phyloP scores from a whole-genome alignment of 495 filamentous ascomycete genomes.

The Penicillium psychrofluorescens region DNA sequence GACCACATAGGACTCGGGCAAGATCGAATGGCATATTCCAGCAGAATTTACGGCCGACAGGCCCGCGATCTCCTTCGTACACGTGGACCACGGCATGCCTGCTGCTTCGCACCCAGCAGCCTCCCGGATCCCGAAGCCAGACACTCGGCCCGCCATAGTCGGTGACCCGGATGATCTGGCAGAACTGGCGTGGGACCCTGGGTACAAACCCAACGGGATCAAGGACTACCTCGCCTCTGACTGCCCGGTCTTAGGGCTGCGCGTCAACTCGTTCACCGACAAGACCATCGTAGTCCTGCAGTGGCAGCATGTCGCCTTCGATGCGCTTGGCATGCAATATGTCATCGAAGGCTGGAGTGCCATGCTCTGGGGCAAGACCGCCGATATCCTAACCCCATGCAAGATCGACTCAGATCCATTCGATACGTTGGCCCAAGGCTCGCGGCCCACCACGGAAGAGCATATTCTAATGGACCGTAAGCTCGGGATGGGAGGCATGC shows the following conservation, averaged over 20 bases:
- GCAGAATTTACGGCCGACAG: slow-evolving; percentile 23
- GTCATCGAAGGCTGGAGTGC: slow-evolving; percentile 14
- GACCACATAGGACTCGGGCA: slow-evolving; percentile 14
- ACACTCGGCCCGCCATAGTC: slow-evolving; percentile 7
- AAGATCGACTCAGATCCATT: slow-evolving; percentile 9
- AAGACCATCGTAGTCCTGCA: slow-evolving; percentile 37
- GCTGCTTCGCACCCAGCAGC: slow-evolving; percentile 26
- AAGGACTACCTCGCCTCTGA: slow-evolving; percentile 40
- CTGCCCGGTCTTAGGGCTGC: slow-evolving; percentile 38
- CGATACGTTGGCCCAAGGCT: slow-evolving; percentile 3
- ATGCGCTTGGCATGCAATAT: slow-evolving; percentile 15
- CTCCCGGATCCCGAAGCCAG: slow-evolving; percentile 13
- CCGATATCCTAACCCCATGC: slow-evolving; percentile 8
- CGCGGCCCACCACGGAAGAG: not conserved
- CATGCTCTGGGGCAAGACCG: slow-evolving; percentile 14
- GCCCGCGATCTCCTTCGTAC: slow-evolving; percentile 27
- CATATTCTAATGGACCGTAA: slow-evolving; percentile 2
- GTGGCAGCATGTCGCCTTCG: slow-evolving; percentile 19
- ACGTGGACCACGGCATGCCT: slow-evolving; percentile 22
- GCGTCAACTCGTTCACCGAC: slow-evolving; percentile 42
- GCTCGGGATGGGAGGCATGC: slow-evolving; percentile 10
- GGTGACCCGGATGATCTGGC: slow-evolving; percentile 12
- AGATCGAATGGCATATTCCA: slow-evolving; percentile 40
- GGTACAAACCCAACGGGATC: slow-evolving; percentile 12
- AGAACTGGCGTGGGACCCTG: slow-evolving; percentile 13